Conservation (phyloP, 148 eudicot genomes). For the Oxyria digyna region DNA sequence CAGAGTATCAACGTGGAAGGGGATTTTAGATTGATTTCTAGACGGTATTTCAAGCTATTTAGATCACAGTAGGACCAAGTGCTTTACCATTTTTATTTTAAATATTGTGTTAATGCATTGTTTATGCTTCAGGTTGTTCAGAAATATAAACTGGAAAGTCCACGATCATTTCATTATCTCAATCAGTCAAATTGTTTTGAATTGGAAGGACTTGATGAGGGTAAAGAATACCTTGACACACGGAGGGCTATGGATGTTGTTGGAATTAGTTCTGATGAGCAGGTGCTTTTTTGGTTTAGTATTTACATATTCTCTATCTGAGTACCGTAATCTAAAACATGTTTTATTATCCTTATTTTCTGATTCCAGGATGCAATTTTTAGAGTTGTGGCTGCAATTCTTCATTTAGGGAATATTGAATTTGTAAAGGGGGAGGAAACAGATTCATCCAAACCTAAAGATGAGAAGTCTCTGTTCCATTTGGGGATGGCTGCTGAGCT, state of each 20-base stretch:
- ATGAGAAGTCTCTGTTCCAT: conserved; percentile 88
- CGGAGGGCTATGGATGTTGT: conserved; percentile 95
- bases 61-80: background rate
- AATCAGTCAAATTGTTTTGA: conserved; percentile 85
- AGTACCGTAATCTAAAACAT: conserved; percentile 2
- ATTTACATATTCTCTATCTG: conserved; percentile 1
- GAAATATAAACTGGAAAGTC: conserved; percentile 76
- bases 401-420: conserved; percentile 94
- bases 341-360: conserved; percentile 12
- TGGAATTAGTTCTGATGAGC: conserved; percentile 82
- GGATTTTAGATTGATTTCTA: background rate
- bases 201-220: conserved; percentile 82
- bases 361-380: conserved; percentile 80
- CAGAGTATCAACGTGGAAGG: background rate
- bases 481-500: conserved; percentile 83
- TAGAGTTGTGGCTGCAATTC: conserved; percentile 87
- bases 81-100: background rate
- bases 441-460: conserved; percentile 93
- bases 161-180: conserved; percentile 78
- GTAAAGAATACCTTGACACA: conserved; percentile 75
- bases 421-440: conserved; percentile 78
- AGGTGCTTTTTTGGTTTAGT: conserved; percentile 32
- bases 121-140: conserved; percentile 49
- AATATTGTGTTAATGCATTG: background rate
- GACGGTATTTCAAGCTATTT: background rate